Conservation (phyloP, 1,284 basidiomycete genomes). For the Ganoderma boninense region DNA sequence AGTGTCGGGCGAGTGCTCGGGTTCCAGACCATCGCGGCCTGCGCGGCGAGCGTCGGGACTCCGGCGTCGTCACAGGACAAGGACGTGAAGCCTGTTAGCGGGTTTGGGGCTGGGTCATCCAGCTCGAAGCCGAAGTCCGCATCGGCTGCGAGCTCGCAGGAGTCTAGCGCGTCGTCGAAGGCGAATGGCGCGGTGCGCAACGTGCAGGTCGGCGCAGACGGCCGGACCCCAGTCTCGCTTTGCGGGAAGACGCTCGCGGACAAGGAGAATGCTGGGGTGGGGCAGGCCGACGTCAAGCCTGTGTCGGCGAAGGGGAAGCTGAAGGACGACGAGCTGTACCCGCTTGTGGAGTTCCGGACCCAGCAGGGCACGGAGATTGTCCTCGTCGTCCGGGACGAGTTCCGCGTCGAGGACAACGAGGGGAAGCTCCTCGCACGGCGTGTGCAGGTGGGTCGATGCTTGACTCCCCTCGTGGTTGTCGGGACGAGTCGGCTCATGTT, state of each 20-base stretch:
- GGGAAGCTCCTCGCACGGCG: slow-evolving; percentile 47
- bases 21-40: slow-evolving; percentile 37
- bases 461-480: background rate
- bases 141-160: slow-evolving; percentile 31
- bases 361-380: slow-evolving; percentile 73
- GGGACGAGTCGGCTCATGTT: background rate
- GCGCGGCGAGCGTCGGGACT: slow-evolving; percentile 31
- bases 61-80: background rate
- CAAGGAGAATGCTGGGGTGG: slow-evolving; percentile 38
- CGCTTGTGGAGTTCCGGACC: slow-evolving; percentile 82
- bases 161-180: slow-evolving; percentile 28
- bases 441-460: slow-evolving; percentile 61
- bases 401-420: slow-evolving; percentile 55
- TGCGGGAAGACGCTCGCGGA: slow-evolving; percentile 35
- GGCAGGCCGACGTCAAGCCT: slow-evolving; percentile 21
- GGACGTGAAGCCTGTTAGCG: background rate
- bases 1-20: slow-evolving; percentile 47
- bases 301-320: slow-evolving; percentile 36
- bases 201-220: slow-evolving; percentile 45
- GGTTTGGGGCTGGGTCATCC: background rate
- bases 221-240: slow-evolving; percentile 39
- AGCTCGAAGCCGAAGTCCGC: slow-evolving; percentile 19
- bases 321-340: slow-evolving; percentile 56
- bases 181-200: slow-evolving; percentile 42
- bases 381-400: slow-evolving; percentile 48